These are phyloP conservation scores for Colletotrichum costaricense DNA, from an alignment of 2,329 filamentous ascomycete genomes.

Conservation along the genomic window DNA sequence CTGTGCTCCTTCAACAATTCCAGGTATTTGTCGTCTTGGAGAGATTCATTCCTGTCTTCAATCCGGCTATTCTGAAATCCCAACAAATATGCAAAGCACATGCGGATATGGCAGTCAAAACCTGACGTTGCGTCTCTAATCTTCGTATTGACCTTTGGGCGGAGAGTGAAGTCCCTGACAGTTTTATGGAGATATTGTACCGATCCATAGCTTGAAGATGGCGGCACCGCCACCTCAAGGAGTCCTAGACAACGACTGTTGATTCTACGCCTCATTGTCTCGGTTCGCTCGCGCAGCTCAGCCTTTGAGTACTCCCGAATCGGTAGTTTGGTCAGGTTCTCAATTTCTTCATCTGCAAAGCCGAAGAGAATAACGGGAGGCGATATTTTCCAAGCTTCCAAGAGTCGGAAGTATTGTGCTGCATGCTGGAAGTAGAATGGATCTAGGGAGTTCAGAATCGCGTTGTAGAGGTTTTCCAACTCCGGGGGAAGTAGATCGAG, in stretches of 20 bases:
- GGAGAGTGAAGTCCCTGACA: not conserved
- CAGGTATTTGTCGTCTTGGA: no score
- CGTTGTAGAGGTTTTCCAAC: conserved; percentile 28
- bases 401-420: not conserved
- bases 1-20: not conserved
- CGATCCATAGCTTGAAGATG: not conserved
- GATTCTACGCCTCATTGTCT: not conserved
- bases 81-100: not conserved
- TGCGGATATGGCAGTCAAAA: not conserved
- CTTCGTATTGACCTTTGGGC: not conserved
- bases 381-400: not conserved
- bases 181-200: not conserved
- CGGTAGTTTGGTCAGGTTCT: not conserved
- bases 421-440: not conserved
- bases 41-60: not conserved
- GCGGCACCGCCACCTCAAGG: not conserved
- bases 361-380: no score
- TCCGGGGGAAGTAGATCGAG: conserved; percentile 32
- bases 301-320: not conserved
- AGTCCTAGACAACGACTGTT: not conserved
- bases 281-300: not conserved
- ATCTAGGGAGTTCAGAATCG: not conserved
- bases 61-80: not conserved
- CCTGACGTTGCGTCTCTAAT: not conserved
- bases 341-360: not conserved